Evolutionary conservation across 768 basidiomycete species (phyloP).

Genomic region (Tricholoma matsutake): DNA sequence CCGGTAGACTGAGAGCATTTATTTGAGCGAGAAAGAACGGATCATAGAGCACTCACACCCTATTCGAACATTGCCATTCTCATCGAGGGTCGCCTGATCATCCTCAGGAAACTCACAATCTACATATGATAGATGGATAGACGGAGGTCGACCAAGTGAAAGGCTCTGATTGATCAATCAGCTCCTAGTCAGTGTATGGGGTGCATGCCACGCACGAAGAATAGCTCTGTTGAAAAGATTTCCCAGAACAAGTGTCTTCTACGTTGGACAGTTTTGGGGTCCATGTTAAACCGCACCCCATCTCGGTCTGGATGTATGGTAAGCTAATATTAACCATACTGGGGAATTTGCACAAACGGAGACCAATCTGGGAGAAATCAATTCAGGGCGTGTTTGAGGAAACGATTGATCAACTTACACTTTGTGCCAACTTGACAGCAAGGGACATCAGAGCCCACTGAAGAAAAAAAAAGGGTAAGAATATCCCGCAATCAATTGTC

Average conservation of each 20-base stretch:
- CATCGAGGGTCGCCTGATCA: constrained; percentile 46
- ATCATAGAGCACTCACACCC: constrained; percentile 40
- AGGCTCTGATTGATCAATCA: constrained; percentile 42
- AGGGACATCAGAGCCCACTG: constrained; percentile 53
- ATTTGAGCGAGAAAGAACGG: background rate
- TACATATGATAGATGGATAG: constrained; percentile 53
- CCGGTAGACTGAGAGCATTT: constrained; percentile 38
- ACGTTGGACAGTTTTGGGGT: constrained; percentile 55
- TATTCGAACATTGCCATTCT: constrained; percentile 43
- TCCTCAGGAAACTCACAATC: constrained; percentile 61
- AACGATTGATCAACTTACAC: constrained; percentile 36
- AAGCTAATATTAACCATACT: constrained; percentile 1
- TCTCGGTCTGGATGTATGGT: constrained; percentile 55
- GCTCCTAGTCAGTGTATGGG: background rate
- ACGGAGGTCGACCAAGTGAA: constrained; percentile 57
- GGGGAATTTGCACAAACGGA: constrained; percentile 41
- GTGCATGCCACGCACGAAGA: constrained; percentile 30
- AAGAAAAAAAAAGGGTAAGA: constrained; percentile 10
- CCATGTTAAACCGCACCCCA: constrained; percentile 63
- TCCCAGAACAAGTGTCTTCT: constrained; percentile 72
- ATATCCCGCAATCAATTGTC: background rate
- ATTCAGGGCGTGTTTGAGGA: background rate
- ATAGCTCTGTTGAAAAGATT: constrained; percentile 53
- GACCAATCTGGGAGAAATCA: constrained; percentile 42
- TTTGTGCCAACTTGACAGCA: constrained; percentile 56